Conservation (phyloP, 2,329 filamentous ascomycete genomes). For the Pseudogymnoascus sp. region DNA sequence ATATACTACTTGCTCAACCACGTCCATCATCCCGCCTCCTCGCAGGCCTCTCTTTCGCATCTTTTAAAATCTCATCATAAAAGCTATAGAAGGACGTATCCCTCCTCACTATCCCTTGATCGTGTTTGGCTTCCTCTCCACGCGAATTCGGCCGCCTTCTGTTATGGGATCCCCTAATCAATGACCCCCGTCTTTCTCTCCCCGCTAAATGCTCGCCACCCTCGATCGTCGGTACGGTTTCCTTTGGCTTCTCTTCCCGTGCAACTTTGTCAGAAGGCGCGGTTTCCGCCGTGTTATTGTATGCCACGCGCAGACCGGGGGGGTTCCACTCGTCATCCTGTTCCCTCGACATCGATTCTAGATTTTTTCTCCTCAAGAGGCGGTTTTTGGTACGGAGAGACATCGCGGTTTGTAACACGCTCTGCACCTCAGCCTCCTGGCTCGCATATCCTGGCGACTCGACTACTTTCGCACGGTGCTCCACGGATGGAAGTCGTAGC, state of each 20-base stretch:
- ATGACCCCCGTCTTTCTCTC: not conserved
- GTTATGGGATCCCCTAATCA: not conserved
- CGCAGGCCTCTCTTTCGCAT: not conserved
- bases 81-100: not conserved
- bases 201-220: too few species aligned
- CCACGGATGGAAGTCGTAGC: not conserved
- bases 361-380: not conserved
- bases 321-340: not conserved
- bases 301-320: not conserved
- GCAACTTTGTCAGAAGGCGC: not conserved
- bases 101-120: not conserved
- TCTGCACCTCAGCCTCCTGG: not conserved
- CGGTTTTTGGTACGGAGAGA: not conserved
- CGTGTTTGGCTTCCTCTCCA: not conserved
- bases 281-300: not conserved
- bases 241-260: not conserved
- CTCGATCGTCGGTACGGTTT: not conserved
- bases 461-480: not conserved
- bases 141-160: not conserved
- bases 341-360: not conserved
- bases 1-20: not conserved
- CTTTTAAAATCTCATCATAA: conserved; percentile 3
- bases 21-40: not conserved
- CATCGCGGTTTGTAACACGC: not conserved
- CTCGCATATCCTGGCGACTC: not conserved